Evolutionary conservation across 352 stramenopile species (phyloP), one percentile per base, ranked within the genome.

Genomic region (Phytophthora syringae): DNA sequence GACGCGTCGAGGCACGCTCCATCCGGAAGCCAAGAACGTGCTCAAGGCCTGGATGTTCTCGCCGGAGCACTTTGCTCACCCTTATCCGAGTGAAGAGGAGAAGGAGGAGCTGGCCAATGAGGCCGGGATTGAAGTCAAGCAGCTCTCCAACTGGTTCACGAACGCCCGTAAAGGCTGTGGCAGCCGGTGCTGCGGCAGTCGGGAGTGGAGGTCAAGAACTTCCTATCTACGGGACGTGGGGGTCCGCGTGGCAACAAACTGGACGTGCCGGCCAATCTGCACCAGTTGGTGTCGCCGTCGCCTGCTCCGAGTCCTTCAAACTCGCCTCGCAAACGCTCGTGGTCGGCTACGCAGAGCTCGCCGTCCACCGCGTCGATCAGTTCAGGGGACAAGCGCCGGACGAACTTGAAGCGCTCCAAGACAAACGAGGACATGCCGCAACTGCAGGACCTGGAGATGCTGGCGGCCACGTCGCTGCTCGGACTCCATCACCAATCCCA

Each of bases 21-120:
- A 94, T 58, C 79, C 85, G 1, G 86, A 93, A 28, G 88, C 88
- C 28, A 95, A 95, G 77, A 93, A 84, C 61, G 84, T 95, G 49
- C 66, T 95, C 11, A 95, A 95, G 61, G 88, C 88, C 12, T 95
- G 88, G 88, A 95, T 95, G 88, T 95, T 95, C 59, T 93, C 86
- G 43, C 86, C 88, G 13, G 88, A 93, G 51, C 86, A 95, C 70
- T 94, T 95, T 74, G 84, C 84, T 10, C 88, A 95, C 52, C 88
- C 88, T 36, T 95, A 95, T 59, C 88, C 88, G 37, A 95, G 84
- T 55, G 88, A 95, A 64, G 88, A 95, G 52, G 88, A 94, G 64
- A 95, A 95, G 68, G 88, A 95, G 57, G 83, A 93, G 60, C 60
- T 95, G 20, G 88, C 85, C 1, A 70, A 69, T 1, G 86, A 94